Evolutionary conservation across 441 rosid species (phyloP).

Genomic region (Croton setiger): DNA sequence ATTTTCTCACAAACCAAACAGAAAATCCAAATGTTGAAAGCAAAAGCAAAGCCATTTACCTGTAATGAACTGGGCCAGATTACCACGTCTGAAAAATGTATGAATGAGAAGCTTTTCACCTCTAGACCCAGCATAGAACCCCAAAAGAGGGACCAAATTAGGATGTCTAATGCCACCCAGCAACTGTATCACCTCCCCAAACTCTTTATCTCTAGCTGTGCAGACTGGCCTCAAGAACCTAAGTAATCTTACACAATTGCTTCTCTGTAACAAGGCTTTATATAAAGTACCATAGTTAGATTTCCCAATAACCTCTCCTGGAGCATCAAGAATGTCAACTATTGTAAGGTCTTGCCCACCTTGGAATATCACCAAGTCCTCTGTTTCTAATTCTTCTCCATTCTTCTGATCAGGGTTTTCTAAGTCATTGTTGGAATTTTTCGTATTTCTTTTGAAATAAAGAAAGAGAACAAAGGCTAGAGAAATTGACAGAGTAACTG

Average conservation of each 20-base stretch:
- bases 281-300: slow-evolving; percentile 82
- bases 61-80: slow-evolving; percentile 62
- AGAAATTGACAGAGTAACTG: slow-evolving; percentile 36
- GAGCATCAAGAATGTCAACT: slow-evolving; percentile 82
- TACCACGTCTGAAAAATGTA: slow-evolving; percentile 64
- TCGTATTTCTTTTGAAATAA: slow-evolving; percentile 27
- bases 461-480: slow-evolving; percentile 31
- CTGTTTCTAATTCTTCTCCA: slow-evolving; percentile 31
- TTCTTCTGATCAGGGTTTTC: slow-evolving; percentile 33
- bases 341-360: slow-evolving; percentile 72
- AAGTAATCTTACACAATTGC: slow-evolving; percentile 52
- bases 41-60: slow-evolving; percentile 37
- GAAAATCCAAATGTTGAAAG: slow-evolving; percentile 12
- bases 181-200: slow-evolving; percentile 44
- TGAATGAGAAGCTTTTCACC: slow-evolving; percentile 91
- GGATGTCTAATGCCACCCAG: slow-evolving; percentile 66
- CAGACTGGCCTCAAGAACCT: slow-evolving; percentile 84
- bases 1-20: slow-evolving; percentile 25
- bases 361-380: slow-evolving; percentile 57
- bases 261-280: slow-evolving; percentile 68
- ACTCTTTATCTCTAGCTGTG: slow-evolving; percentile 43
- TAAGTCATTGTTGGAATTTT: slow-evolving; percentile 26
- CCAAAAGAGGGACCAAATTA: slow-evolving; percentile 80
- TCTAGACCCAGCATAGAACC: slow-evolving; percentile 76
- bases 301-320: slow-evolving; percentile 93